A percentile compares a stretch with the other conserved stretches of the same genome.
These are phyloP conservation scores for Colletotrichum euphorbiae DNA, from an alignment of 2,329 filamentous ascomycete species.

Conservation along the genomic window DNA sequence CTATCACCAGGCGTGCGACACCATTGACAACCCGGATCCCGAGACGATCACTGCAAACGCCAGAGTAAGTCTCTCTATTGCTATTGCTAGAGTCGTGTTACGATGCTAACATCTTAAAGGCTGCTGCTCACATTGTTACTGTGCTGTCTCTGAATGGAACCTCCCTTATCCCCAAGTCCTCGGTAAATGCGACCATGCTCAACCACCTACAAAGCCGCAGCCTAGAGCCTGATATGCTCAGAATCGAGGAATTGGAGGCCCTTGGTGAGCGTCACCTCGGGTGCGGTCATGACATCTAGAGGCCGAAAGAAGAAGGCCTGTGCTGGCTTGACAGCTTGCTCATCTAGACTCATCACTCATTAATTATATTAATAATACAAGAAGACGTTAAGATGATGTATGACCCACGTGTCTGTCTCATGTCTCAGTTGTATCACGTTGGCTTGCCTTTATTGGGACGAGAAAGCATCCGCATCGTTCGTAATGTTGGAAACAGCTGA, in stretches of 20 bases:
- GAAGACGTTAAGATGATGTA: too few species aligned
- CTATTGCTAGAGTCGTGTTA: accelerated
- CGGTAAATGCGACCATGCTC: conserved; percentile 44
- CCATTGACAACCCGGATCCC: conserved; percentile 53
- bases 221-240: conserved; percentile 39
- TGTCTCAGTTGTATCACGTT: too few species aligned
- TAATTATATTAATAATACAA: too few species aligned
- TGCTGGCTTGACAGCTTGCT: too few species aligned
- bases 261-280: conserved; percentile 51
- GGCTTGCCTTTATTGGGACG: too few species aligned
- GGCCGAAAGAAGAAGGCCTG: too few species aligned
- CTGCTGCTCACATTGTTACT: conserved; percentile 49
- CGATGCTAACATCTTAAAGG: conserved; percentile 31
- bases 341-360: too few species aligned
- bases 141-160: conserved; percentile 47
- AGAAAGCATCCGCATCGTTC: too few species aligned
- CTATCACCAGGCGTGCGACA: conserved; percentile 54
- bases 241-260: conserved; percentile 49
- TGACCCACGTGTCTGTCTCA: too few species aligned
- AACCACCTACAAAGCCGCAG: conserved; percentile 39
- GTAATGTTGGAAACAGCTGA: too few species aligned
- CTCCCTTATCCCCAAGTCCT: conserved; percentile 47
- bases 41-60: conserved; percentile 51
- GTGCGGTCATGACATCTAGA: conserved; percentile 48
- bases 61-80: conserved; percentile 35